Percentiles rank a stretch among this genome's conserved stretches.
Evolutionary conservation across 495 filamentous ascomycete species (phyloP).

Genomic region (Paragyromitra xinjiangensis): DNA sequence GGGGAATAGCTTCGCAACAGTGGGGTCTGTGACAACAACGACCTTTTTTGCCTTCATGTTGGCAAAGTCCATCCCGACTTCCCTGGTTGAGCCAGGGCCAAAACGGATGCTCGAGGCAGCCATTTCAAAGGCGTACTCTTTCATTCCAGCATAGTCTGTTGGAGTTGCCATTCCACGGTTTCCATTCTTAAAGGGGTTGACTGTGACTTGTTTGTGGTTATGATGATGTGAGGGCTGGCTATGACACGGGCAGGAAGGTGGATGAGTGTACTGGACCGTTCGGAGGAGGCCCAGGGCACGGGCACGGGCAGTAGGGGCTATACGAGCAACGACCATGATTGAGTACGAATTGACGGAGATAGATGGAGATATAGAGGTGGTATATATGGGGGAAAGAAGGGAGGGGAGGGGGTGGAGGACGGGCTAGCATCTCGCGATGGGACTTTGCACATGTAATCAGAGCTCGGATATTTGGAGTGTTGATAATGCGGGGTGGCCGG

Average conservation of each 20-base stretch:
- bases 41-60: conserved; percentile 89
- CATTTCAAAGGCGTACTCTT: conserved; percentile 99
- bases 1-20: conserved; percentile 78
- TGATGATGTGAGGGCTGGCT: conserved; percentile 80
- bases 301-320: conserved; percentile 70
- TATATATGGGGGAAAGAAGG: neutral
- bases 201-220: conserved; percentile 59
- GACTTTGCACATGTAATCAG: neutral
- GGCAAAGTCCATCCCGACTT: conserved; percentile 98
- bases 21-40: conserved; percentile 87
- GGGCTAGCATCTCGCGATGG: neutral
- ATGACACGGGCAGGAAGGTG: conserved; percentile 91
- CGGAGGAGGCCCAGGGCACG: conserved; percentile 83
- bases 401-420: neutral
- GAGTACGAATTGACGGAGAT: neutral
- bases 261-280: conserved; percentile 88
- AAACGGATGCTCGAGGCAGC: conserved; percentile 92
- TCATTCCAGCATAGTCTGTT: conserved; percentile 62
- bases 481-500: conserved; percentile 3
- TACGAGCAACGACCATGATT: conserved; percentile 43
- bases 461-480: conserved; percentile 7
- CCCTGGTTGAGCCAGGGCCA: conserved; percentile 89
- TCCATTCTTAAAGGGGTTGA: conserved; percentile 60
- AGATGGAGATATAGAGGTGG: neutral
- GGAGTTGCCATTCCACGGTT: conserved; percentile 38